Conservation (phyloP, 1,284 basidiomycete genomes). For the Ceratobasidium sp. region DNA sequence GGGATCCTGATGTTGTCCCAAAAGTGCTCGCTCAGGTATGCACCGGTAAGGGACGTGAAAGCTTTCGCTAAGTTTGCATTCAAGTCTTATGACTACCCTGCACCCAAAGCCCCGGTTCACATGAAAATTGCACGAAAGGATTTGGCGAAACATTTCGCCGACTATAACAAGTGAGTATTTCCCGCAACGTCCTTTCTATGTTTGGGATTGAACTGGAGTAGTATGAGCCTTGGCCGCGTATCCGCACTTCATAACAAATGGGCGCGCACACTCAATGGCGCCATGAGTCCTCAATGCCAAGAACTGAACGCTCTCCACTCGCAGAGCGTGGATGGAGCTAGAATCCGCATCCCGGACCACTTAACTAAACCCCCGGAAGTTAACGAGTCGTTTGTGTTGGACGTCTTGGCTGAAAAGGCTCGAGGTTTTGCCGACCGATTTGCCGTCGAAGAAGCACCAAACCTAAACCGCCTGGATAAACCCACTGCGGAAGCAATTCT, state of each 20-base stretch:
- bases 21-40: slow-evolving; percentile 64
- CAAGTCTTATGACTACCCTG: slow-evolving; percentile 74
- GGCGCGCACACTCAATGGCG: slow-evolving; percentile 69
- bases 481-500: slow-evolving; percentile 2
- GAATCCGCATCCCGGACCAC: slow-evolving; percentile 68
- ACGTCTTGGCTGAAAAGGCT: slow-evolving; percentile 64
- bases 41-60: slow-evolving; percentile 36
- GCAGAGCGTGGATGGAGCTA: slow-evolving; percentile 72
- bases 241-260: slow-evolving; percentile 69
- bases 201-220: slow-evolving; percentile 50
- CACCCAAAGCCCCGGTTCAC: slow-evolving; percentile 65
- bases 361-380: slow-evolving; percentile 62
- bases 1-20: slow-evolving; percentile 74
- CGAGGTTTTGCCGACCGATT: slow-evolving; percentile 63
- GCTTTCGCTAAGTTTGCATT: background rate
- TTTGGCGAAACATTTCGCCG: slow-evolving; percentile 71
- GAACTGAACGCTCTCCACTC: slow-evolving; percentile 76
- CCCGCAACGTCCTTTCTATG: slow-evolving; percentile 2
- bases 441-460: slow-evolving; percentile 47
- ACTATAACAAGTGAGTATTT: slow-evolving; percentile 67
- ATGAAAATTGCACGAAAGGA: slow-evolving; percentile 66
- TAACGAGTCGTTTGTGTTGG: slow-evolving; percentile 64
- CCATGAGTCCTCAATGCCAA: slow-evolving; percentile 71
- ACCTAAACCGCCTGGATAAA: slow-evolving; percentile 13
- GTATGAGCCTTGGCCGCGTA: slow-evolving; percentile 67